These are phyloP conservation scores for Globisporangium emineosum DNA, from an alignment of 352 stramenopile genomes.

Conservation along the genomic window DNA sequence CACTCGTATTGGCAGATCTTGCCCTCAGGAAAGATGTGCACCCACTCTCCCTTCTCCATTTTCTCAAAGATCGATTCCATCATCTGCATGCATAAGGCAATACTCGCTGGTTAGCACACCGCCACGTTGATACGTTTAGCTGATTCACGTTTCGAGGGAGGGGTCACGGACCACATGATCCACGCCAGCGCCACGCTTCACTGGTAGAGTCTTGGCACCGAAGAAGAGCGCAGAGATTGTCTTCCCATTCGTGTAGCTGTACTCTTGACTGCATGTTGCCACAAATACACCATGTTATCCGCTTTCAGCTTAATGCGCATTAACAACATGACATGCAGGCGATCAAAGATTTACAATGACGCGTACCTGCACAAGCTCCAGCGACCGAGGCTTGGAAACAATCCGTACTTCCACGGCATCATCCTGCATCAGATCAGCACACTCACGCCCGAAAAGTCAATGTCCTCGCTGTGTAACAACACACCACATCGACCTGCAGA, in stretches of 20 bases:
- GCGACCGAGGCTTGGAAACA: constrained; percentile 42
- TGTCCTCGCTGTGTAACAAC: neutral
- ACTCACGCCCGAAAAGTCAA: neutral
- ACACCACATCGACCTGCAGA: neutral
- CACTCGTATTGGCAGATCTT: constrained; percentile 72
- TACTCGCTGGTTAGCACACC: neutral
- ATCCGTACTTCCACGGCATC: constrained; percentile 66
- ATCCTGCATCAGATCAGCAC: constrained; percentile 33
- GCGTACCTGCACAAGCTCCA: constrained; percentile 75
- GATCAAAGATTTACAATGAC: neutral
- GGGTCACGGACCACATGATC: constrained; percentile 49
- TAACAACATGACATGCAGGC: neutral
- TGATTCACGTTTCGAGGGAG: neutral
- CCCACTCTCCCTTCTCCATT: constrained; percentile 71
- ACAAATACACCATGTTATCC: neutral
- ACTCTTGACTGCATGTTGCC: constrained; percentile 60
- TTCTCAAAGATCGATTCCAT: constrained; percentile 78
- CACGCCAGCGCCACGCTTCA: constrained; percentile 69
- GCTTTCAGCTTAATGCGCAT: neutral
- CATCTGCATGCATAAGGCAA: constrained; percentile 38
- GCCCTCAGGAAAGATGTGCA: constrained; percentile 88
- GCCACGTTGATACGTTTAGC: neutral
- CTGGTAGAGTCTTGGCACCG: constrained; percentile 61
- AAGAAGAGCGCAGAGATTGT: constrained; percentile 61
- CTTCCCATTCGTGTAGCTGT: constrained; percentile 70